phyloP scores from a whole-genome alignment of 768 basidiomycete genomes.

The Boletus tomentosulus region DNA sequence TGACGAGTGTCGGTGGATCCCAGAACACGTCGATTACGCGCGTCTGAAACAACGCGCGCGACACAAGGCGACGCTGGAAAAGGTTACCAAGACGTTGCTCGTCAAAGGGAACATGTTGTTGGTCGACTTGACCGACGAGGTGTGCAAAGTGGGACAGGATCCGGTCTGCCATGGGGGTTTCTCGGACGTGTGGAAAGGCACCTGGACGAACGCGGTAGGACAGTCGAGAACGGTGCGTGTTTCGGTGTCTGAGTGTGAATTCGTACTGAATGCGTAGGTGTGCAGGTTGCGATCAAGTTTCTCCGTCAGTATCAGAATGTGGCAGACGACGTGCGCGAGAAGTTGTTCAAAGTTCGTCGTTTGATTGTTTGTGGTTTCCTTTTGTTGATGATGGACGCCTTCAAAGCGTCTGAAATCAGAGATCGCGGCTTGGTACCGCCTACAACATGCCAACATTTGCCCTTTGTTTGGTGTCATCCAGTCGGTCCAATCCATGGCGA shows the following conservation, averaged over 20 bases:
- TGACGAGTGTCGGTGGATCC: constrained; percentile 54
- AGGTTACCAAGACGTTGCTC: constrained; percentile 51
- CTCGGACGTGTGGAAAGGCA: constrained; percentile 59
- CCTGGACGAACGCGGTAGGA: constrained; percentile 48
- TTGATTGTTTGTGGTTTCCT: background rate
- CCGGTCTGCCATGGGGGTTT: constrained; percentile 54
- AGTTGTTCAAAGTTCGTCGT: constrained; percentile 42
- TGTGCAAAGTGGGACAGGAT: constrained; percentile 42
- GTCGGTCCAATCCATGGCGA: constrained; percentile 47
- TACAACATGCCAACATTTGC: constrained; percentile 53
- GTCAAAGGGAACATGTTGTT: constrained; percentile 47
- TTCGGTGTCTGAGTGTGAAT: too few relatives aligned
- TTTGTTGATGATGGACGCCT: background rate
- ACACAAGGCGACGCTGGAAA: constrained; percentile 51
- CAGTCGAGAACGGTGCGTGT: constrained; percentile 20
- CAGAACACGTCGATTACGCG: constrained; percentile 51
- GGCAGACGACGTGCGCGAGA: constrained; percentile 48
- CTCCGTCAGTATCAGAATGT: constrained; percentile 45
- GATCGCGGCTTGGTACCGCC: constrained; percentile 52
- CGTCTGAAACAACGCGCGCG: constrained; percentile 53
- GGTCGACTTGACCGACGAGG: constrained; percentile 54
- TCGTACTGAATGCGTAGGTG: background rate
- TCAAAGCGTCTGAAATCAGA: constrained; percentile 53
- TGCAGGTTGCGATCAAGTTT: constrained; percentile 55
- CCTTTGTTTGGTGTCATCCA: constrained; percentile 54